Evolutionary conservation across 1,139 yeast species (phyloP), one percentile per base, ranked within the genome.

Genomic region (Scheffersomyces titani): DNA sequence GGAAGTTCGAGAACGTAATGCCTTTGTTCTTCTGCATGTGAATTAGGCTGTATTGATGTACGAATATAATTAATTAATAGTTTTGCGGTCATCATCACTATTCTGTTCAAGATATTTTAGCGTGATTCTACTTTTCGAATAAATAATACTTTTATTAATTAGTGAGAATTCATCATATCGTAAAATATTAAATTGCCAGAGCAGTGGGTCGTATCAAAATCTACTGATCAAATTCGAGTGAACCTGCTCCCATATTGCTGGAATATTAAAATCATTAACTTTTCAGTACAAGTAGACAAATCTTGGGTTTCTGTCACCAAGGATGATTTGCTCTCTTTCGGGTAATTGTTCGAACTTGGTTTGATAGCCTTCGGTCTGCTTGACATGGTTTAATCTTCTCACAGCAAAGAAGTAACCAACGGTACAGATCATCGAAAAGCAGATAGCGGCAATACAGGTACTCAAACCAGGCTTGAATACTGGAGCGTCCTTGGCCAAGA

Each of bases 231-330:
- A 11, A 30, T 30, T 30, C 11, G 40, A 11, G 6, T 30, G 40
- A 11, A 30, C 40, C 40, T 11, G 40, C 40, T 30, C 13, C 40
- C 40, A 30, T 11, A 16, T 9, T 30, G 4, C 40, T 16, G 13
- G 16, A 5, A 5, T 22, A 5, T 22, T 22, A 22, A 22, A 5
- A 5, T 22, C 24, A 22, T 9, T 9, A 30, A 30, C 40, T 30
- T 30, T 19, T 59, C 65, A 76, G 61, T 77, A 77, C 57, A 72
- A 68, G 63, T 79, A 79, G 49, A 61, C 70, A 61, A 87, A 88
- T 47, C 76, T 74, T 1, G 96, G 96, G 63, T 83, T 83, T 62
- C 81, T 72, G 69, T 90, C 97, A 60, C 96, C 93, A 36, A 80
- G 82, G 60, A 80, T 72, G 24, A 76, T 69, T 64, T 78, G 77